These are phyloP conservation scores for Orobanche coerulescens DNA, from an alignment of 257 asterid genomes.

Conservation along the genomic window DNA sequence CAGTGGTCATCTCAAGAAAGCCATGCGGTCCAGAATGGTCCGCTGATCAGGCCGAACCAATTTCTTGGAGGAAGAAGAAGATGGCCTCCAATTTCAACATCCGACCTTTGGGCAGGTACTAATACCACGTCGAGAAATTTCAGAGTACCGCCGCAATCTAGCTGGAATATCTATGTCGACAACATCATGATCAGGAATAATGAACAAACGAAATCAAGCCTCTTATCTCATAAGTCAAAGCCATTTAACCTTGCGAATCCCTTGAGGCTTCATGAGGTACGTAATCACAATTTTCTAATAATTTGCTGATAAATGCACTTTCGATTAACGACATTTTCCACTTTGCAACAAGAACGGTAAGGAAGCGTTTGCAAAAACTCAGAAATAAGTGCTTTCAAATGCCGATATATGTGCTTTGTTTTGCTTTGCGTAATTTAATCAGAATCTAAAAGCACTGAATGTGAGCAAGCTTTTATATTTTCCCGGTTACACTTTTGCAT, in stretches of 20 bases:
- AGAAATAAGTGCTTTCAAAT: too few species aligned
- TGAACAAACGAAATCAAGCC: constrained; percentile 23
- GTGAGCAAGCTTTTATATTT: too few species aligned
- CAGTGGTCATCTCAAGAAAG: constrained; percentile 37
- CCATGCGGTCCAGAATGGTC: constrained; percentile 20
- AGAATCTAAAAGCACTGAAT: too few species aligned
- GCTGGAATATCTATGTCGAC: constrained; percentile 21
- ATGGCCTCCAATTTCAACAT: constrained; percentile 39
- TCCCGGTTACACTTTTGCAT: too few species aligned
- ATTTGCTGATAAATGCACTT: too few species aligned
- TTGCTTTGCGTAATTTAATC: too few species aligned
- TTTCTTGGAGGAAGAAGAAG: constrained; percentile 56
- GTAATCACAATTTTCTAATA: neutral
- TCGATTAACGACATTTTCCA: too few species aligned
- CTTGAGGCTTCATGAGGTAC: constrained; percentile 35
- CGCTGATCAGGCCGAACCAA: constrained; percentile 37
- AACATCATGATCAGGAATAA: constrained; percentile 1
- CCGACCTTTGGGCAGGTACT: constrained; percentile 22
- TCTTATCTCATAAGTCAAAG: constrained; percentile 14
- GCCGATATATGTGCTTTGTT: too few species aligned
- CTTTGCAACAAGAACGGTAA: too few species aligned
- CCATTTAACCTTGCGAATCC: constrained; percentile 23
- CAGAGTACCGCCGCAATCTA: constrained; percentile 21
- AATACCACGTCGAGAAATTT: constrained; percentile 12
- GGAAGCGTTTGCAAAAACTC: too few species aligned